These are phyloP conservation scores for Eucalyptus decipiens DNA, from an alignment of 345 rosid species.

Conservation along the genomic window DNA sequence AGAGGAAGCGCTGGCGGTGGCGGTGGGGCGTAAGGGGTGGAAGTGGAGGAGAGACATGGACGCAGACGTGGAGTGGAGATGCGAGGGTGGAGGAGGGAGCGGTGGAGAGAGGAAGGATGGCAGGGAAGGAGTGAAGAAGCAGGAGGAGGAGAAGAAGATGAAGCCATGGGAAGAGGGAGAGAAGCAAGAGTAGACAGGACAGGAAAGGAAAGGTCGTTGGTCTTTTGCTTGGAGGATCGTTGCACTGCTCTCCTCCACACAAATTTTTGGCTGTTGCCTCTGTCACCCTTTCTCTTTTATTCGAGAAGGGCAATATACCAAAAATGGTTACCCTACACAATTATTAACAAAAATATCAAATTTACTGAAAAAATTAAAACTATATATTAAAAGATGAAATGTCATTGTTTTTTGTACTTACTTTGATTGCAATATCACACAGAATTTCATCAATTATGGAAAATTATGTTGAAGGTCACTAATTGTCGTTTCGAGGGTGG, in stretches of 20 bases:
- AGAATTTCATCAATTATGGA: neutral
- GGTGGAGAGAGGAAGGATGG: neutral
- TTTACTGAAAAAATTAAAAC: neutral
- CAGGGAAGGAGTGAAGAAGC: neutral
- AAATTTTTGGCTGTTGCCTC: neutral
- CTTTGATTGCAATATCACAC: neutral
- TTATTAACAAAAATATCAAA: neutral
- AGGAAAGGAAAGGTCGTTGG: neutral
- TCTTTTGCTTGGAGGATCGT: constrained; percentile 6
- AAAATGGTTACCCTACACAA: neutral
- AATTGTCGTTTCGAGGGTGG: neutral
- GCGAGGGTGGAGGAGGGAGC: neutral
- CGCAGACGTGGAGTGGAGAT: constrained; percentile 5
- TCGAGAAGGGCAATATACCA: neutral
- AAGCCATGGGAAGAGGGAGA: neutral
- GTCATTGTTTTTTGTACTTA: neutral
- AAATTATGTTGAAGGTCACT: neutral
- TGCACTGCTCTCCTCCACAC: constrained; percentile 16
- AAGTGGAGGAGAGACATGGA: constrained; percentile 2
- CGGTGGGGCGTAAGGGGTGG: neutral
- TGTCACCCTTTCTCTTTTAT: neutral
- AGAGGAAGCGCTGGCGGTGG: neutral
- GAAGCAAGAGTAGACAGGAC: neutral
- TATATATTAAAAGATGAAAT: neutral
- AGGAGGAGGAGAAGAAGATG: neutral